A percentile compares a stretch with the other conserved stretches of the same genome.
These are phyloP conservation scores for Soucietia sequanensis DNA, from an alignment of 805 yeast species.

Conservation along the genomic window DNA sequence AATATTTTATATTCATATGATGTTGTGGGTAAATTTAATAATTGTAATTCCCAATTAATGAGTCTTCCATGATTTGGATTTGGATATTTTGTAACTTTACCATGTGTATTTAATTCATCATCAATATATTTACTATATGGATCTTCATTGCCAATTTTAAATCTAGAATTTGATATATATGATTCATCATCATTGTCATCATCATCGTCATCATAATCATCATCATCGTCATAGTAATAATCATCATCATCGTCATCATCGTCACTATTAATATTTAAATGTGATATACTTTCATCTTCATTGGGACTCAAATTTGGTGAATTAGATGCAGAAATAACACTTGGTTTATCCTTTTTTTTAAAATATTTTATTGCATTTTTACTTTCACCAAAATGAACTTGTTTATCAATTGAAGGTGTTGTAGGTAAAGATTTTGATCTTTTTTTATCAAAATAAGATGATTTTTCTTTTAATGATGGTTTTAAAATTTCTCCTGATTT, in stretches of 20 bases:
- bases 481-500: conserved; percentile 87
- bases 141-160: no score
- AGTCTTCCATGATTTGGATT: conserved; percentile 14
- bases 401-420: conserved; percentile 62
- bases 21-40: conserved; percentile 41
- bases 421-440: conserved; percentile 38
- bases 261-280: conserved; percentile 6
- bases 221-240: conserved; percentile 16
- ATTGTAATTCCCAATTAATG: conserved; percentile 46
- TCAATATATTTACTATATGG: conserved; percentile 10
- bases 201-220: conserved; percentile 23
- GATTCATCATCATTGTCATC: no score
- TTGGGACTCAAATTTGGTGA: conserved; percentile 45
- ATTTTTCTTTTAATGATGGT: conserved; percentile 60
- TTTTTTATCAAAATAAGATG: conserved; percentile 26
- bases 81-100: conserved; percentile 15
- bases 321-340: conserved; percentile 66
- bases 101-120: conserved; percentile 10
- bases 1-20: conserved; percentile 47
- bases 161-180: no score
- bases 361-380: conserved; percentile 70
- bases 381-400: conserved; percentile 81
- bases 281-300: conserved; percentile 1
- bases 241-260: conserved; percentile 17
- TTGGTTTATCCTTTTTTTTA: conserved; percentile 69